Evolutionary conservation across 2,329 filamentous ascomycete genomes (phyloP), one percentile per base, ranked within the genome.

Genomic region (Westerdykella sp.): DNA sequence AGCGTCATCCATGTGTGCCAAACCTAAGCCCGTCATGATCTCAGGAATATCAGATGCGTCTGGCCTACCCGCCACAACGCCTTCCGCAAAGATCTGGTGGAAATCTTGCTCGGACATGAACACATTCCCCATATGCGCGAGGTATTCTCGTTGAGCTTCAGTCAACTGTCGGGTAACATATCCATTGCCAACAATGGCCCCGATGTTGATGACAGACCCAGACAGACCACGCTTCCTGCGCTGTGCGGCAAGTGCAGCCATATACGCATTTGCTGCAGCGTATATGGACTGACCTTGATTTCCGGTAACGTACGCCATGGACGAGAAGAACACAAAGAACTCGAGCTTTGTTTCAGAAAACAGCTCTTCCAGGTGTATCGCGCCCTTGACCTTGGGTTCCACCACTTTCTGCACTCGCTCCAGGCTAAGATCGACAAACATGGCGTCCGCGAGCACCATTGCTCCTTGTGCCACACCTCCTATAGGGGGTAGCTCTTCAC

Each of bases 141-240:
- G 16, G 14, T 32, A 32, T 21, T 21, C 18, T 21, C 18, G 18
- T 21, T 21, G 18, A 3, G 18, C 18, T 21, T 21, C 18, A 5
- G 12, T 32, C n/a, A 43, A 37, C 34, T 45, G 31, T 6, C 34
- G 15, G 22, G 28, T 12, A 21, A 21, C 18, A 21, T 21, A 21
- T 21, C 18, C 18, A 6, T 21, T 21, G 18, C 18, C 18, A 21
- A 21, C 18, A 21, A 21, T 21, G 9, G 25, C 25, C 25, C 11
- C 11, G 25, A 28, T 9, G 12, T 23, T 37, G 22, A 67, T 45
- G 2, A 76, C 51, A 9, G 51, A 40, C 1, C 68, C 64, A n/a
- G 73, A 60, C 39, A 66, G 50, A 30, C 71, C 71, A 4, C 66
- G 60, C 1, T 49, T 49, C 0, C 65, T 47, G 5, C 74, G 53